Evolutionary conservation across 331 rosid species (phyloP).

Genomic region (Quercus lobata): DNA sequence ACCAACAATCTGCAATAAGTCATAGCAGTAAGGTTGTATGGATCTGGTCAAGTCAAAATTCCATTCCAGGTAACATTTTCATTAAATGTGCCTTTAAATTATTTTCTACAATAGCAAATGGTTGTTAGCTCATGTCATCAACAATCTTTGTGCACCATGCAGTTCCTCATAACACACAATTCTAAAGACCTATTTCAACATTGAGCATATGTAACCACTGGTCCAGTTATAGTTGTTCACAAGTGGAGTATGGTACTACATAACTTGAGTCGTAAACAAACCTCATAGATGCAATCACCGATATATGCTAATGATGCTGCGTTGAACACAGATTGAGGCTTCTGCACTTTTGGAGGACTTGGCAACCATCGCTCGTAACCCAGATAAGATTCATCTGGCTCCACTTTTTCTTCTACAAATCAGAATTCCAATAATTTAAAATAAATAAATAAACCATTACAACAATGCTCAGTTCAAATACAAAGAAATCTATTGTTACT

Average conservation of each 20-base stretch:
- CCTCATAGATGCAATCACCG: constrained; percentile 94
- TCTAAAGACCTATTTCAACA: not conserved
- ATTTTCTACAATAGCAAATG: not conserved
- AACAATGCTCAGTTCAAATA: not conserved
- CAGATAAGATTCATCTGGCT: constrained; percentile 47
- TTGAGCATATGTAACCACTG: not conserved
- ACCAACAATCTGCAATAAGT: not conserved
- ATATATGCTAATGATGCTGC: constrained; percentile 83
- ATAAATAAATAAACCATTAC: not conserved
- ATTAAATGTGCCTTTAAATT: not conserved
- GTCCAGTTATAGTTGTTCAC: not conserved
- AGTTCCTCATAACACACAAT: not conserved
- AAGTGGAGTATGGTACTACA: not conserved
- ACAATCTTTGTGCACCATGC: not conserved
- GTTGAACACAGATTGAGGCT: constrained; percentile 74
- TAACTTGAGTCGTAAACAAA: constrained; percentile 14
- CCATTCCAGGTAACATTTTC: not conserved
- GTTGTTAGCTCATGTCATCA: not conserved
- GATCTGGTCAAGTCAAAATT: not conserved
- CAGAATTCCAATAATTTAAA: not conserved
- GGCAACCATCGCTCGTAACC: constrained; percentile 95
- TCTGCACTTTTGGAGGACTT: constrained; percentile 70
- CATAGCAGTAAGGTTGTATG: not conserved
- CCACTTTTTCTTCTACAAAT: constrained; percentile 19
- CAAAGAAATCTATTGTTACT: not conserved